Evolutionary conservation across 2,329 filamentous ascomycete species (phyloP), one percentile per base, ranked within the genome.

Genomic region (Sphaerulina musiva): DNA sequence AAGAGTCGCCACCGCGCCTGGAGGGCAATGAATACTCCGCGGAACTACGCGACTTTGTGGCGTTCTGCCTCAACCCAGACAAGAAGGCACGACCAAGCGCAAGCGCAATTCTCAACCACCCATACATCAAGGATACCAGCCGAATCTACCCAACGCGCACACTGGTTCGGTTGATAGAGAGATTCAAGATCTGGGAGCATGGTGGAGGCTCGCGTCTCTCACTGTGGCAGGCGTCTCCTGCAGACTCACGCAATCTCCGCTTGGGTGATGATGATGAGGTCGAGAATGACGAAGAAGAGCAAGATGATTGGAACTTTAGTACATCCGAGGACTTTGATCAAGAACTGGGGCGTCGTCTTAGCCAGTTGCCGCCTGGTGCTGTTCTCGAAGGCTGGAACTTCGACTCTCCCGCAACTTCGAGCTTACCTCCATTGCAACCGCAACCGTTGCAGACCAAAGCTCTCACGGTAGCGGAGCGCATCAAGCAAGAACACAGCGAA

Each of bases 151-250:
- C 87, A 0, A 82, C 83, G 0, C 78, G 78, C 0, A 78, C 76
- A 4, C 76, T 92, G 2, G 73, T 81, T 2, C 76, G 82, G 55
- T 75, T 92, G 1, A 84, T 92, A 8, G 80, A 82, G 59, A 83
- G 81, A 10, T 92, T 86, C 71, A 85, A 83, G 65, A 66, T 84
- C 17, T 92, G 87, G 87, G 87, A 91, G 68, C 79, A 83, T 6
- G 79, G 82, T 61, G 87, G 87, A 23, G 87, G 87, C 29, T 82
- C 81, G 60, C 80, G 87, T 44, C 81, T 80, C 58, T 85, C 82
- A 5, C 70, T 85, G 0, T 84, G 83, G 67, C 78, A 81, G 57
- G 76, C 78, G 23, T 77, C 77, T 10, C 80, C 81, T 32, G 54
- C 58, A 23, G 61, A 62, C 39, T 47, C 53, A 12, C 57, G 36